Conservation (phyloP, 2,329 filamentous ascomycete species). For the Ascochyta viciae-villosae region DNA sequence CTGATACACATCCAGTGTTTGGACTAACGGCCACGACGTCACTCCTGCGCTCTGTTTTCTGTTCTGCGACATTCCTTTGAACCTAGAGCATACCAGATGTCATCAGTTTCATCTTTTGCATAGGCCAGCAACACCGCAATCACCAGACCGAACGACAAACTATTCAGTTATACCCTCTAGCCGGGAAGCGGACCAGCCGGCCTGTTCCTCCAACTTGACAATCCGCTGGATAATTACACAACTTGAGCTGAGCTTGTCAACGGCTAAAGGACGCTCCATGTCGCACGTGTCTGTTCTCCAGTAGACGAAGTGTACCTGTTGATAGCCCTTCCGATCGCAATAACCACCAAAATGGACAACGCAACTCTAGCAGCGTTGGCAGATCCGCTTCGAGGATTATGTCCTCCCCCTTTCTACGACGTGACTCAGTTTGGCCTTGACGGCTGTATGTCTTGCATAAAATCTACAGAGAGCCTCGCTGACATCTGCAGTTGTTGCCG, state of each 20-base stretch:
- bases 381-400: slow-evolving; percentile 58
- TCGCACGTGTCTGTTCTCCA: slow-evolving; percentile 20
- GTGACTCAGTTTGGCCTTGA: slow-evolving; percentile 65
- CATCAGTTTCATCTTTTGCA: slow-evolving; percentile 38
- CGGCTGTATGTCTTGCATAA: slow-evolving; percentile 67
- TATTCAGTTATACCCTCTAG: slow-evolving; percentile 17
- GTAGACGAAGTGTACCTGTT: slow-evolving; percentile 20
- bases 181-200: slow-evolving; percentile 18
- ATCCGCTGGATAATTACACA: neutral
- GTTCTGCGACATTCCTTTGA: slow-evolving; percentile 31
- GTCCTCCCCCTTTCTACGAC: slow-evolving; percentile 74
- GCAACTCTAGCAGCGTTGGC: slow-evolving; percentile 26
- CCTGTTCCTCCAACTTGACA: slow-evolving; percentile 1
- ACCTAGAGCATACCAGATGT: slow-evolving; percentile 12
- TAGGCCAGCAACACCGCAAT: slow-evolving; percentile 29
- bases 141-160: slow-evolving; percentile 20
- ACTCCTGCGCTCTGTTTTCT: slow-evolving; percentile 30
- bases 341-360: slow-evolving; percentile 38
- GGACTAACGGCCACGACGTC: slow-evolving; percentile 14
- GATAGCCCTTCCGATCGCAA: neutral
- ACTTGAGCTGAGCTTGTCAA: neutral
- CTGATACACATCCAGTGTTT: slow-evolving; percentile 22
- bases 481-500: slow-evolving; percentile 56
- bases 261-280: slow-evolving; percentile 27
- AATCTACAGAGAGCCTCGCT: slow-evolving; percentile 28